Conservation (phyloP, 768 basidiomycete species). For the Lentinula edodes region DNA sequence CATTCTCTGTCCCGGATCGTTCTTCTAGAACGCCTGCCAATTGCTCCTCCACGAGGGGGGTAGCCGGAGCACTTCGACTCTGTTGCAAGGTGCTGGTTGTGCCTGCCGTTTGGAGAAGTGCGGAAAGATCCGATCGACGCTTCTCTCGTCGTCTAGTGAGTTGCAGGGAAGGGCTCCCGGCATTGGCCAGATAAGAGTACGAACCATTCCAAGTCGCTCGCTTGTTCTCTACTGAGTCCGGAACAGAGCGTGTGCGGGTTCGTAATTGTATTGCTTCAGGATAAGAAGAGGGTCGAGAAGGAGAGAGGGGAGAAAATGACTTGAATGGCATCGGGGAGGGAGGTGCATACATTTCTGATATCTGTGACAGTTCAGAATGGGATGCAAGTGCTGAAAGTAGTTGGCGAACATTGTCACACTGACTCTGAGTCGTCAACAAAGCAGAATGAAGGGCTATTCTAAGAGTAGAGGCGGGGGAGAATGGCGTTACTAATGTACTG, state of each 20-base stretch:
- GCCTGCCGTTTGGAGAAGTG: constrained; percentile 31
- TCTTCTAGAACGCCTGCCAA: constrained; percentile 6
- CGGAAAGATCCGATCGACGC: constrained; percentile 49
- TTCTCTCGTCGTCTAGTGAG: constrained; percentile 42
- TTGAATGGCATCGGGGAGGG: constrained; percentile 46
- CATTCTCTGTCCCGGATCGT: background rate
- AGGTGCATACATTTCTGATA: constrained; percentile 87
- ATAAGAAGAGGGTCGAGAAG: constrained; percentile 42
- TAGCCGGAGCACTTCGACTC: constrained; percentile 37
- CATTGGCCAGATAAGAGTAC: constrained; percentile 43
- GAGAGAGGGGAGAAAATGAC: constrained; percentile 18
- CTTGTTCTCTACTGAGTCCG: constrained; percentile 34
- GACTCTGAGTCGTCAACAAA: constrained; percentile 68
- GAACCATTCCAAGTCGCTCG: constrained; percentile 76
- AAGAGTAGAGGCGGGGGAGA: constrained; percentile 50
- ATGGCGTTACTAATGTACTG: constrained; percentile 34
- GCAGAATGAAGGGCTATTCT: constrained; percentile 70
- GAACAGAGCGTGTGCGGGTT: constrained; percentile 22
- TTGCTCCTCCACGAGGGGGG: constrained; percentile 12
- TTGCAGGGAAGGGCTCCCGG: constrained; percentile 41
- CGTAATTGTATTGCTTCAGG: constrained; percentile 21
- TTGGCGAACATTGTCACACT: constrained; percentile 78
- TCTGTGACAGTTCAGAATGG: constrained; percentile 65
- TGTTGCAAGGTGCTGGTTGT: constrained; percentile 11
- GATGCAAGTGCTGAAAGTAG: constrained; percentile 73